Base-by-base conservation (phyloP, 495 filamentous ascomycete species). In the Tuber melanosporum region DNA sequence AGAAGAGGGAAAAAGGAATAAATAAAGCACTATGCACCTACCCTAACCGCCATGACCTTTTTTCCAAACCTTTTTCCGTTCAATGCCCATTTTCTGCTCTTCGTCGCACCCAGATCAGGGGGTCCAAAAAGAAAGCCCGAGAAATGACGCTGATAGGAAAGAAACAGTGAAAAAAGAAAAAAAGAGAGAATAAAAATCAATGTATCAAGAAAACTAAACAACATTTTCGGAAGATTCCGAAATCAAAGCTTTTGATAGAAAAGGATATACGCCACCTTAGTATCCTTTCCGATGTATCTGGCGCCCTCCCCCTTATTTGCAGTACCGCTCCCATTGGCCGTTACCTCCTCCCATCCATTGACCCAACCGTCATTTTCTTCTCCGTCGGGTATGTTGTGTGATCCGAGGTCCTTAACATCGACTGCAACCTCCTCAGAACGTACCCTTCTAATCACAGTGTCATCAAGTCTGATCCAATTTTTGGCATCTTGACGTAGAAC, bases 401-500 rank as follows among this genome's bases (percentile, higher is more conserved):
- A 84, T 66, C 87, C 85, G 75, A 89, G 88, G 15, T 88, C 85
- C 82, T 92, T 93, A 15, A 90, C 85, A 83, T 93, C 91, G 85
- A 96, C 93, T 19, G 93, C 95, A 26, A 99, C 95, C 77, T 98
- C 96, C 80, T 97, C 93, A 78, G 91, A 91, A 69, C 91, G 88
- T 47, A 99, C 89, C 70, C 94, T 92, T 73, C 91, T 89, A 77
- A 99, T 94, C 76, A 93, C 86, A 1, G 95, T 98, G 83, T 99
- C 95, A 83, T 99, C 95, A 74, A 99, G 88, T 77, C 95, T 91
- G 77, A 99, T 92, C 95, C 95, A 99, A 84, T 97, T 95, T 47
- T 90, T 89, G 22, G 92, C 93, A 80, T 99, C 95, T 84, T 98
- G 95, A 45, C 95, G 92, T 66, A 94, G 90, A 41, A 97, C 92